Evolutionary conservation across 192 early-diverging fungal genomes (phyloP).

Genomic region (Fimicolochytrium jonesii): DNA sequence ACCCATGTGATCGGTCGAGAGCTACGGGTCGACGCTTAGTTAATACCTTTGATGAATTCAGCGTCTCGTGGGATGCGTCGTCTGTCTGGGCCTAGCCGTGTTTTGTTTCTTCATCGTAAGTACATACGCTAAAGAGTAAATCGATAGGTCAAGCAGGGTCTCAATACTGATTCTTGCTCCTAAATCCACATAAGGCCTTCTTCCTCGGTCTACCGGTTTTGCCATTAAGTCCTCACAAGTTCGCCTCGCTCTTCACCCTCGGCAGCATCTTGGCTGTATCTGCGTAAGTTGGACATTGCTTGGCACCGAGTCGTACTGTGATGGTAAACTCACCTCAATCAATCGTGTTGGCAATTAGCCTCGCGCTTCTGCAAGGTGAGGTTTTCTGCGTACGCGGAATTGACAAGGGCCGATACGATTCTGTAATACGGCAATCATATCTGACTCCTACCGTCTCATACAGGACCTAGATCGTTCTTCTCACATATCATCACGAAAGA

Average conservation of each 20-base stretch:
- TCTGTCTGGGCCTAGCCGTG: slow-evolving; percentile 28
- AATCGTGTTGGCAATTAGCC: too few species aligned
- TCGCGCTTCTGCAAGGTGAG: slow-evolving; percentile 64
- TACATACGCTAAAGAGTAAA: background rate
- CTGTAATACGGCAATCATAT: too few species aligned
- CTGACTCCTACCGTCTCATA: too few species aligned
- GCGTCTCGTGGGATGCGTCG: slow-evolving; percentile 37
- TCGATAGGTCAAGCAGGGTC: background rate
- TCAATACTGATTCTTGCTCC: background rate
- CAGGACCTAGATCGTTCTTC: slow-evolving; percentile 74
- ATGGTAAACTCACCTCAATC: too few species aligned
- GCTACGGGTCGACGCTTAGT: too few species aligned
- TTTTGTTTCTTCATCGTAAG: slow-evolving; percentile 43
- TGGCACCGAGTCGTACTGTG: too few species aligned
- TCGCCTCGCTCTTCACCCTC: slow-evolving; percentile 42
- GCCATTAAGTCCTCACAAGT: slow-evolving; percentile 39
- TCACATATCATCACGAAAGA: slow-evolving; percentile 74
- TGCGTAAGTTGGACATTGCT: too few species aligned
- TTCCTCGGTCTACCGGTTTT: slow-evolving; percentile 43
- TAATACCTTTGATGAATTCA: background rate
- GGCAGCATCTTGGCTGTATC: slow-evolving; percentile 33
- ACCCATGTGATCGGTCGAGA: too few species aligned
- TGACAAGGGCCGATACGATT: too few species aligned
- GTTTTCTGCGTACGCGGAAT: too few species aligned
- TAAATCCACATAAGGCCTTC: slow-evolving; percentile 20